phyloP scores from a whole-genome alignment of 345 rosid genomes.

The Abelmoschus esculentus region DNA sequence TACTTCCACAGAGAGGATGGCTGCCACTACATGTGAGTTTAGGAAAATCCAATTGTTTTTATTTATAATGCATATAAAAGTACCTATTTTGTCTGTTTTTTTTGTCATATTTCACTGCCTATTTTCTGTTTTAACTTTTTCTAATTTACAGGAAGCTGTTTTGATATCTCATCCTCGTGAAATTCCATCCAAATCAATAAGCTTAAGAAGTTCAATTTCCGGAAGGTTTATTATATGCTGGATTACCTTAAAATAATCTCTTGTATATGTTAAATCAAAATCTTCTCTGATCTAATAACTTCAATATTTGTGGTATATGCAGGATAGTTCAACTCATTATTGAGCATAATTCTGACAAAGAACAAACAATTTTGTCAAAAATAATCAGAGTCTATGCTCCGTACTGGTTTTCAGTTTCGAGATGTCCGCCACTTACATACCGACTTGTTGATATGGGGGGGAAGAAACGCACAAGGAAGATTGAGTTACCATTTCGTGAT shows the following conservation, averaged over 20 bases:
- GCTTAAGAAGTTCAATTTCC: conserved; percentile 72
- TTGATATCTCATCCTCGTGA: conserved; percentile 73
- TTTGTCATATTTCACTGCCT: conserved; percentile 1
- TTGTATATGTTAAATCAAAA: conserved; percentile 6
- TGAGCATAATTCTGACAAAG: conserved; percentile 75
- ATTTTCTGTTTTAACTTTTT: conserved; percentile 9
- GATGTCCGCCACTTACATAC: conserved; percentile 77
- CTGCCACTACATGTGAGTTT: conserved; percentile 57
- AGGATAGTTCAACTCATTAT: conserved; percentile 79
- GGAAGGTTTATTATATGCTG: conserved; percentile 56
- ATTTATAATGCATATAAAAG: not conserved
- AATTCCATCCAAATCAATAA: conserved; percentile 68
- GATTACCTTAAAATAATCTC: conserved; percentile 9
- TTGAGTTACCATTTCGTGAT: conserved; percentile 47
- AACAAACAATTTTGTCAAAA: conserved; percentile 44
- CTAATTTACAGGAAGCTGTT: conserved; percentile 66
- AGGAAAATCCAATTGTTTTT: conserved; percentile 5
- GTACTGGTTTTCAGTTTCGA: conserved; percentile 75
- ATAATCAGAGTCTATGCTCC: conserved; percentile 78
- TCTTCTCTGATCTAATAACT: conserved; percentile 20
- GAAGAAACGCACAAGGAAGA: conserved; percentile 41
- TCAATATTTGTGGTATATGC: conserved; percentile 22
- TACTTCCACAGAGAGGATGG: conserved; percentile 90
- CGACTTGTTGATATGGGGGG: conserved; percentile 49
- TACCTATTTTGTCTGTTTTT: not conserved